Base-by-base conservation (phyloP, 192 early-diverging fungal species). In the Linnemannia elongata region DNA sequence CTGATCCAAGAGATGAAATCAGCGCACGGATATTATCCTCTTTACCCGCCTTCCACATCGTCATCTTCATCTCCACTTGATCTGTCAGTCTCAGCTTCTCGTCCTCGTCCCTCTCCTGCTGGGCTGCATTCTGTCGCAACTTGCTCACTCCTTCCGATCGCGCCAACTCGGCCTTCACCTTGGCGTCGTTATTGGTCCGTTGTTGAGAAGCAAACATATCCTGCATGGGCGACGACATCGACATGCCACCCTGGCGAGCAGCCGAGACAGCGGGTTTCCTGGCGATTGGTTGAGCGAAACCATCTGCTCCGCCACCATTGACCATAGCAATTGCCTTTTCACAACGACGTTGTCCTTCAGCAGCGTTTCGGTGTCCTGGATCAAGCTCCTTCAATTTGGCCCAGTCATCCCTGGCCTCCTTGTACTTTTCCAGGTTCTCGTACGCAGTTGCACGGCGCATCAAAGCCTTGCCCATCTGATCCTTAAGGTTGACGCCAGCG, bases 21-120 rank as follows among this genome's bases (percentile, higher is more conserved):
- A 99, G 91, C 8, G 97, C 97, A 68, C 98, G 92, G 54, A 99
- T 79, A 81, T 99, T 99, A 44, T 91, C 91, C 79, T 98, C 96
- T 87, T 99, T 99, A 41, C 96, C 97, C 12, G 91, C 82, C 49
- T 94, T 93, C 98, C 98, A 99, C 22, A 70, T 72, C 22, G 89
- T 82, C 74, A 98, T 91, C 86, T 93, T 91, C 24, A 88, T 90
- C 71, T 98, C 97, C 8, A 98, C 93, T 13, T 92, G 86, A 88
- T 99, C 98, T 45, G 91, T 91, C n/a, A 96, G 86, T 71, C 90
- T 88, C 72, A 98, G 85, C 55, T 93, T 94, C 81, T 95, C 90
- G 20, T 92, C 93, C 60, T 98, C 98, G 55, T 98, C 96, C 6
- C 88, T 77, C 44, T 95, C 97, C 68, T 91, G 90, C 45, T 90